Percentiles rank a stretch among this genome's conserved stretches.
These are phyloP conservation scores for Xenoacremonium recifei DNA, from an alignment of 2,329 filamentous ascomycete genomes.

Conservation along the genomic window DNA sequence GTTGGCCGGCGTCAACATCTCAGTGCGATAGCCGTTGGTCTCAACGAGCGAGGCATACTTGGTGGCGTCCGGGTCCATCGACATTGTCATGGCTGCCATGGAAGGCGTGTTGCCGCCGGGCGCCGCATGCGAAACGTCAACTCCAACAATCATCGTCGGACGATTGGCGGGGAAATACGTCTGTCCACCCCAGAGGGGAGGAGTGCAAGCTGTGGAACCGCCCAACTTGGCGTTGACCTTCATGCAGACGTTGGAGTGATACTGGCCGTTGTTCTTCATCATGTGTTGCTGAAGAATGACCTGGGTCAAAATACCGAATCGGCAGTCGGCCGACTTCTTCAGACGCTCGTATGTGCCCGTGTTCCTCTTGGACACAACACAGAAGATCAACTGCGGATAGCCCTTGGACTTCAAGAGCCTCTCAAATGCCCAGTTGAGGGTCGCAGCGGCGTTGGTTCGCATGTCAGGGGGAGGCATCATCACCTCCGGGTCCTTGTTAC, in stretches of 20 bases:
- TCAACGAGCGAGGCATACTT: conserved; percentile 77
- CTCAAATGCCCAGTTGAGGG: conserved; percentile 43
- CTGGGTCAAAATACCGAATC: conserved; percentile 80
- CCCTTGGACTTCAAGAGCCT: conserved; percentile 52
- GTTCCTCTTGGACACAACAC: conserved; percentile 72
- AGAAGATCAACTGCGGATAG: conserved; percentile 74
- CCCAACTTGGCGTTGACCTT: conserved; percentile 97
- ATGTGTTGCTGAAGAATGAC: conserved; percentile 74
- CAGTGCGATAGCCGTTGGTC: conserved; percentile 78
- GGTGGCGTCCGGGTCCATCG: conserved; percentile 67
- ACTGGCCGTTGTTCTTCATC: conserved; percentile 69
- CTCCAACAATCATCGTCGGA: conserved; percentile 79
- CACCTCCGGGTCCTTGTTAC: conserved; percentile 34
- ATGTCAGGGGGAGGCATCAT: conserved; percentile 30
- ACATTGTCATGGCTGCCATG: conserved; percentile 84
- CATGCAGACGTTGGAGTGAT: conserved; percentile 92
- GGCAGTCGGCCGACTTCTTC: conserved; percentile 87
- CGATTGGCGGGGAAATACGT: conserved; percentile 42
- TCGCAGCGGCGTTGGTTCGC: conserved; percentile 45
- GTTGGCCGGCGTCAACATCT: conserved; percentile 72
- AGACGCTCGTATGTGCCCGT: conserved; percentile 74
- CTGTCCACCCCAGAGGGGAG: conserved; percentile 31
- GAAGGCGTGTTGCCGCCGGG: conserved; percentile 68
- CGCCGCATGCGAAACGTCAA: conserved; percentile 83
- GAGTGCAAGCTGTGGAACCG: conserved; percentile 63